phyloP scores from a whole-genome alignment of 2,329 filamentous ascomycete species.

The Shiraia sp. region DNA sequence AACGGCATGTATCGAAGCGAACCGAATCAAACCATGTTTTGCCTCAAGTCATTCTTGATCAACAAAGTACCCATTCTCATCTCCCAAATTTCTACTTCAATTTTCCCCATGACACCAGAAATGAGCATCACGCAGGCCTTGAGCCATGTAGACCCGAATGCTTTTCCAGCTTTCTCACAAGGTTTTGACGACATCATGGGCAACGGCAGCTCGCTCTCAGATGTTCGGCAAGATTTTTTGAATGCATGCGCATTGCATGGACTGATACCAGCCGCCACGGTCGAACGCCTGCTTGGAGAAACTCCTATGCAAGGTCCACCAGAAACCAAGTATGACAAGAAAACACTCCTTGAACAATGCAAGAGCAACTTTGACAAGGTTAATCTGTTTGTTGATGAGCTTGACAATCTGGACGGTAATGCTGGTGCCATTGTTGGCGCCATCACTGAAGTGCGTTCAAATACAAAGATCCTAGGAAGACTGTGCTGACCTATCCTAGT shows the following conservation, averaged over 20 bases:
- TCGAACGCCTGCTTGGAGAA: conserved; percentile 80
- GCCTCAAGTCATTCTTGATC: conserved; percentile 85
- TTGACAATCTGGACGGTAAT: conserved; percentile 91
- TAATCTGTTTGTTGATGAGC: conserved; percentile 75
- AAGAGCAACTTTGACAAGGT: conserved; percentile 74
- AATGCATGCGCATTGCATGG: conserved; percentile 88
- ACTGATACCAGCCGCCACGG: conserved; percentile 76
- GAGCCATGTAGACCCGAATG: conserved; percentile 63
- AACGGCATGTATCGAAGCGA: conserved; percentile 79
- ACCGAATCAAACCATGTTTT: conserved; percentile 63
- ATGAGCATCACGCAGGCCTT: conserved; percentile 68
- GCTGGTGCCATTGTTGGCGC: conserved; percentile 83
- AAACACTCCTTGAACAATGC: conserved; percentile 77
- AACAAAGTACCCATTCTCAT: conserved; percentile 69
- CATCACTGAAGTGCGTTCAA: conserved; percentile 45
- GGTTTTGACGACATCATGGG: conserved; percentile 63
- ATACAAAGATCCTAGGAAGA: too few relatives aligned
- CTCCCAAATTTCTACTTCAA: conserved; percentile 58
- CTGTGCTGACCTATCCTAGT: too few relatives aligned
- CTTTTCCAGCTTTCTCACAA: conserved; percentile 67
- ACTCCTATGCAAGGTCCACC: conserved; percentile 79
- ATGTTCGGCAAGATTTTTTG: conserved; percentile 80
- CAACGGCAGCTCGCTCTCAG: conserved; percentile 61
- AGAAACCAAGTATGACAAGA: conserved; percentile 75
- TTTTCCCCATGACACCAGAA: conserved; percentile 65